Evolutionary conservation across 2,329 filamentous ascomycete species (phyloP), one percentile per base, ranked within the genome.

Genomic region (Curvularia sp.): DNA sequence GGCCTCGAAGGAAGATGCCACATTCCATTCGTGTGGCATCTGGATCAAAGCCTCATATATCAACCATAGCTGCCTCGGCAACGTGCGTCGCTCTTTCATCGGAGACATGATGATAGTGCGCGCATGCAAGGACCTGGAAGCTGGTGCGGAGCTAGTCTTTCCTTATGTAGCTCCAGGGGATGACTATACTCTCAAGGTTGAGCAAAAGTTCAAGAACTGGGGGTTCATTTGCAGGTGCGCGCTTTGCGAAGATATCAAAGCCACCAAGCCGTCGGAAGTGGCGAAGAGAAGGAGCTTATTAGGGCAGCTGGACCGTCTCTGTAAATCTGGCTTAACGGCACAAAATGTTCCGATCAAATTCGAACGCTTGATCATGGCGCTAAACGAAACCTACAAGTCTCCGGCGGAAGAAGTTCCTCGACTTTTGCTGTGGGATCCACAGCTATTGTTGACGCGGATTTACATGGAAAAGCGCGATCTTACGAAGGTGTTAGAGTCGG

Each of bases 1-100:
- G 9, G 15, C 2, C 48, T 18, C 18, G 18, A 60, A 3, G 1
- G 15, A 18, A 39, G n/a, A 18, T 0, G 48, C 35, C 1, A 33
- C 24, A 3, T 59, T 51, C 31, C 44, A 63, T 41, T 61, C 61
- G n/a, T 70, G 65, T 22, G 79, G 79, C 2, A 62, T 82, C 26
- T 82, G 79, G 79, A 65, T 73, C 1, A 62, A 70, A 4, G 74
- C 78, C 3, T 75, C 79, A 0, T 79, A 78, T 56, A 75, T 80
- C 57, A 82, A 82, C 47, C 80, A 82, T 58, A 78, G 77, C 0
- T 82, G 80, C 55, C 49, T 74, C 1, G 52, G 73, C 31, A 82
- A 80, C 56, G 57, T 66, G 0, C 68, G 67, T 43, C 77, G 76
- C 28, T 69, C 76, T 1, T 79, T 75, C 47, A 65, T 80, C 5